Base-by-base conservation (phyloP, 2,329 filamentous ascomycete genomes). In the Botrytis pseudocinerea region DNA sequence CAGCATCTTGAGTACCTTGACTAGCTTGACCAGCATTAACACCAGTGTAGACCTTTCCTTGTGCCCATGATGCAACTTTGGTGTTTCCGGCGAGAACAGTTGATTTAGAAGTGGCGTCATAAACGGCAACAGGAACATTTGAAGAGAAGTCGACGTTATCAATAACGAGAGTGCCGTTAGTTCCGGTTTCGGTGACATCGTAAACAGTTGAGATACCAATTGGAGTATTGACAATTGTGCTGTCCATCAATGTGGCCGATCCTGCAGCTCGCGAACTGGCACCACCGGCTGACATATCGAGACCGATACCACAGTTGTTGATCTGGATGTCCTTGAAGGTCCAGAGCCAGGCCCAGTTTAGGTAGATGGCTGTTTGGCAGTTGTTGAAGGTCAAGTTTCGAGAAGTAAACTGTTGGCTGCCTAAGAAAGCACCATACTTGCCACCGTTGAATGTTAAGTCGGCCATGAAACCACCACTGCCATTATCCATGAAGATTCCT, bases 311-410 rank as follows among this genome's bases (percentile, higher is more conserved):
- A 80, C 91, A 93, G 80, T 91, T 89, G 81, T 93, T 90, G 82
- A 97, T 93, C 63, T 84, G 87, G 54, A 97, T 78, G 51, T 89
- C 92, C 81, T 95, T 93, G 83, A 96, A 89, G 62, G 91, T 90
- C 91, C 92, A 97, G 28, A 90, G 85, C 94, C 94, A 97, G 84
- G 95, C 93, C 94, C 94, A 97, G 85, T 94, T 94, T 90, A 96
- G 92, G 83, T 89, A 93, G 76, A 97, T 90, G 75, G 92, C 94
- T 2, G 93, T 97, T 80, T 93, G 87, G 85, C 92, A 95, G 82
- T 88, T 87, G 81, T 92, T 93, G 87, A 97, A 97, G 51, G 87
- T 92, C 81, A 96, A 80, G 83, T 97, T 96, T 77, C 93, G 91
- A 42, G 90, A 91, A 57, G 93, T 95, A 83, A 95, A 96, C 83